A percentile compares a stretch with the other conserved stretches of the same genome.
phyloP scores from a whole-genome alignment of 768 basidiomycete species.

The Hypholoma sublateritium region DNA sequence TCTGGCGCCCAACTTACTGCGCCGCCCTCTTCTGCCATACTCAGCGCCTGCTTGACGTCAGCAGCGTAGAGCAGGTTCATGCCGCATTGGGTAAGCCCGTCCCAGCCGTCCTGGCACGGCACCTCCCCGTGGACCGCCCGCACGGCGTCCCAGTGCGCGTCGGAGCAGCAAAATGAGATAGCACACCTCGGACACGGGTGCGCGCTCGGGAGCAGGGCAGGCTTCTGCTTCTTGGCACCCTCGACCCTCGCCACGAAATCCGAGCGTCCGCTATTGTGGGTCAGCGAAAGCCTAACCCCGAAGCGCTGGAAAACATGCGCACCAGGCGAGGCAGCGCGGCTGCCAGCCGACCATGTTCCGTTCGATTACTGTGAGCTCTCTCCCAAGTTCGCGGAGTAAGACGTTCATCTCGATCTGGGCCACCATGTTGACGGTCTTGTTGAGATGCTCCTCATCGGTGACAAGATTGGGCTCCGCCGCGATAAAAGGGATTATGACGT shows the following conservation, averaged over 20 bases:
- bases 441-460: slow-evolving; percentile 14
- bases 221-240: slow-evolving; percentile 6
- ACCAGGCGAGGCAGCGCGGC: slow-evolving; percentile 32
- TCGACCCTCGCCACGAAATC: slow-evolving; percentile 26
- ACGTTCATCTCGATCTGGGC: slow-evolving; percentile 8
- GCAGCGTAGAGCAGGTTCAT: slow-evolving; percentile 24
- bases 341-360: slow-evolving; percentile 26
- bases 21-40: slow-evolving; percentile 15
- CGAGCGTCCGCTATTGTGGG: slow-evolving; percentile 21
- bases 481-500: slow-evolving; percentile 9
- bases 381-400: slow-evolving; percentile 12
- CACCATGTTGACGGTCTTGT: slow-evolving; percentile 11
- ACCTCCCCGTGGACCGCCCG: slow-evolving; percentile 15
- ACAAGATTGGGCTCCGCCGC: slow-evolving; percentile 10
- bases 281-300: background rate
- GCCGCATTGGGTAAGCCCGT: slow-evolving; percentile 27
- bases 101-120: slow-evolving; percentile 21
- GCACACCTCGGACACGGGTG: slow-evolving; percentile 25
- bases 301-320: background rate
- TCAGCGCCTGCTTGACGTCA: slow-evolving; percentile 18
- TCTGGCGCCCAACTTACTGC: slow-evolving; percentile 30
- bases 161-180: slow-evolving; percentile 29
- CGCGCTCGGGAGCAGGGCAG: slow-evolving; percentile 5
- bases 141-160: slow-evolving; percentile 23
- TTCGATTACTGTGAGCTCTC: slow-evolving; percentile 19